phyloP scores from a whole-genome alignment of 257 asterid genomes.

The Fraxinus pennsylvanica region DNA sequence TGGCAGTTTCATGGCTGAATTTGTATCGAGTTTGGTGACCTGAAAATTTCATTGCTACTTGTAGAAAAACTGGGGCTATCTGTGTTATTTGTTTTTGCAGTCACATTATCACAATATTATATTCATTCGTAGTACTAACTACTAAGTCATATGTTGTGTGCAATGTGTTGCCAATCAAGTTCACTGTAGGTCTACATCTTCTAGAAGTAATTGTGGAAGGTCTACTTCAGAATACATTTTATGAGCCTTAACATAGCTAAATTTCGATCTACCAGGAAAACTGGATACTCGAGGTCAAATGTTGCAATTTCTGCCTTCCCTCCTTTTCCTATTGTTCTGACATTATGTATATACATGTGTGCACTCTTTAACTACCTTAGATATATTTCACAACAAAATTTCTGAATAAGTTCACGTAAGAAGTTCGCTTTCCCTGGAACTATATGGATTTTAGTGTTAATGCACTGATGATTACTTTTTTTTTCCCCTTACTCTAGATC shows the following conservation, averaged over 20 bases:
- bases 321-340: neutral
- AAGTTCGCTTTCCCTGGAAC: neutral
- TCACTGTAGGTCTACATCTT: neutral
- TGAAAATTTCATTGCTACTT: neutral
- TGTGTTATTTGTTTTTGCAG: neutral
- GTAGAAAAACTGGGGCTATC: neutral
- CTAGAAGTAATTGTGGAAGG: neutral
- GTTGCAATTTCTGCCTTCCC: neutral
- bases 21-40: neutral
- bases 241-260: neutral
- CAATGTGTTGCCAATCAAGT: neutral
- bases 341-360: no score
- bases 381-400: no score
- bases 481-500: neutral
- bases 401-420: neutral
- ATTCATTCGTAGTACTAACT: neutral
- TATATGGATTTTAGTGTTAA: neutral
- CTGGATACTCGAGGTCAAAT: neutral
- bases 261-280: neutral
- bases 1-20: neutral
- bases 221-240: neutral
- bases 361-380: neutral
- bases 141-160: neutral
- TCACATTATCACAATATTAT: neutral
- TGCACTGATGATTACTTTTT: neutral